Base-by-base conservation (phyloP, 2,329 filamentous ascomycete genomes). In the Phoma sp. region DNA sequence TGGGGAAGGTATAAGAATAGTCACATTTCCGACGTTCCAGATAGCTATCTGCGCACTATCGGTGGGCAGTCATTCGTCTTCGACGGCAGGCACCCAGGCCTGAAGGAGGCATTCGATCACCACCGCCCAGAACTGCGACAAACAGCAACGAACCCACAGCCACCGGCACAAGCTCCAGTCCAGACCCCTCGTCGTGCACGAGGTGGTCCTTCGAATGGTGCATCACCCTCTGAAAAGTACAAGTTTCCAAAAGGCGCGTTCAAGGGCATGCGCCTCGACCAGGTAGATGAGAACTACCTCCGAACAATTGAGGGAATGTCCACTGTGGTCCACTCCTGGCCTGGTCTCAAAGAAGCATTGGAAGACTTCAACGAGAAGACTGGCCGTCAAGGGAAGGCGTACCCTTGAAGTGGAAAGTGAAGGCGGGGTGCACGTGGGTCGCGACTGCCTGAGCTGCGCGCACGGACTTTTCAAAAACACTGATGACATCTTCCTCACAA, bases 21-120 rank as follows among this genome's bases (percentile, higher is more conserved):
- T 36, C 55, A 51, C n/a, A 67, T 69, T 32, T 38, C 38, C 13
- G 60, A 66, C 3, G 63, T 63, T 13, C 56, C 60, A 15, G 64
- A 66, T 12, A 60, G 52, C 44, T 69, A 68, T 25, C n/a, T 68
- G 9, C 61, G 54, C 38, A 65, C 64, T 4, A 63, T 69, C 27
- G 63, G 60, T 22, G 64, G 66, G 8, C 61, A 67, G 44, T 39
- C 64, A n/a, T 53, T 58, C 29, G 43, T 57, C 24, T 64, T 63
- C 32, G 59, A 57, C 12, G 51, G 52, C 40, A 62, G 58, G 22
- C 60, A 68, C 25, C 62, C 55, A 17, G 63, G 61, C 19, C 32
- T 67, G 9, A 50, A 57, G 22, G 64, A 67, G 22, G 66, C 66
- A 12, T 68, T 66, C 31, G 66, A 69, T n/a, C 63, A 61, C 46